Base-by-base conservation (phyloP, 345 rosid genomes). In the Salix udensis region DNA sequence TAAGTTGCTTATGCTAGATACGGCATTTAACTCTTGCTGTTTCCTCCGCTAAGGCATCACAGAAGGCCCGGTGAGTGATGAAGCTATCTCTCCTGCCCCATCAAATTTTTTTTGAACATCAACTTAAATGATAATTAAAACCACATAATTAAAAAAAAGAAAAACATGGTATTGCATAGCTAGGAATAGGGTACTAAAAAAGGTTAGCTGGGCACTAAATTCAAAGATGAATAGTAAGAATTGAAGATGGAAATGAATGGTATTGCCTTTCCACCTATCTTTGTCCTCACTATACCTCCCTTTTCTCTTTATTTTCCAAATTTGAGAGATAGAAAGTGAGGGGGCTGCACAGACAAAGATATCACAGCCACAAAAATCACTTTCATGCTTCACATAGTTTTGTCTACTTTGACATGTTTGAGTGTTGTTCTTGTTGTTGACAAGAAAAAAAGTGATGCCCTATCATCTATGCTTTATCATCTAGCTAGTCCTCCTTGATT, bases 41-140 rank as follows among this genome's bases (percentile, higher is more conserved):
- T 86, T 96, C 98, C 84, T 93, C 97, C 2, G 99, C 99, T 71
- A 96, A 89, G 16, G 99, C 99, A 50, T 93, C 98, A 64, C 99
- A 96, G 79, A 92, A 96, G 6, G 99, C 99, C 80, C 99, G 87
- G n/a, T 96, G 99, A 11, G 98, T 96, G 53, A 96, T 85, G 78
- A 96, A 96, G 76, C 98, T 96, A 76, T 96, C 99, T 69, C 98
- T 81, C 89, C 99, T 96, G 89, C 82, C 66, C 79, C 60, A 55
- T 65, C 44, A 70, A 70, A 70, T 37, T 1, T 53, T 70, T 44
- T 16, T 30, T 30, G 18, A 40, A 23, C 48, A 68, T 24, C 26
- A 68, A 15, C 9, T 36, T 9, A 67, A n/a, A 31, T 3, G 3
- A 30, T 12, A 2, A 40, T 10, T 40, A 2, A 65, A 65, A 26